Conservation (phyloP, 257 asterid genomes). For the Ajuga chamaepitys region DNA sequence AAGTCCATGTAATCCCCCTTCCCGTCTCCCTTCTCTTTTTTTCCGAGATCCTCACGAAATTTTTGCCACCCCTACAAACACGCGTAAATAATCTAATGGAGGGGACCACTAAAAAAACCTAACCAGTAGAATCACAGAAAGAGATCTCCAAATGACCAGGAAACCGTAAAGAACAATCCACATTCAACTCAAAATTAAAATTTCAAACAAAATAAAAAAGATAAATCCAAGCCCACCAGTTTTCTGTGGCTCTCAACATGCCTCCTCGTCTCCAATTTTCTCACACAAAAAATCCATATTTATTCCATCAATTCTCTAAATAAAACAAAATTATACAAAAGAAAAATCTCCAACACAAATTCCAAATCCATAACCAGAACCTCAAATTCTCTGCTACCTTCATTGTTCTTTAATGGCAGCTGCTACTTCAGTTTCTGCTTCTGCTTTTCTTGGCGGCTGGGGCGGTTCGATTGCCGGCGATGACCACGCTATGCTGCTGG, state of each 20-base stretch:
- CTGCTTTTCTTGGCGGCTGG: constrained; percentile 65
- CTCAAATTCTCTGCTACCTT: not conserved
- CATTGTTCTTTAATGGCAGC: constrained; percentile 46
- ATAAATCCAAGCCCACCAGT: constrained; percentile 24
- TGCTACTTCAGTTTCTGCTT: constrained; percentile 39
- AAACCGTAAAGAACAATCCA: constrained; percentile 16
- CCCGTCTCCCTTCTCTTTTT: no score
- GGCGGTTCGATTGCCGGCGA: constrained; percentile 46
- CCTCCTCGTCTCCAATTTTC: constrained; percentile 17
- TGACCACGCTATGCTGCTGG: constrained; percentile 33
- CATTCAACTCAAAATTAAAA: not conserved
- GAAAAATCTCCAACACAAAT: constrained; percentile 16
- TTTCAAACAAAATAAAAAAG: not conserved
- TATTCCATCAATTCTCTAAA: not conserved
- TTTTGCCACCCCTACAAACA: no score
- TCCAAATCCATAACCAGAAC: not conserved
- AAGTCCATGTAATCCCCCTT: no score
- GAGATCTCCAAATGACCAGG: constrained; percentile 16
- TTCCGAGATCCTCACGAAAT: no score
- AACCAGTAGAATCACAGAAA: constrained; percentile 4
- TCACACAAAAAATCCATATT: not conserved
- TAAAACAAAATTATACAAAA: not conserved
- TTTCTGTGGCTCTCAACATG: constrained; percentile 26
- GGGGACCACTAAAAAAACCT: not conserved
- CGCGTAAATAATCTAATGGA: not conserved